Evolutionary conservation across 139 green algal species (phyloP).

Genomic region (Chlorella sorokiniana): DNA sequence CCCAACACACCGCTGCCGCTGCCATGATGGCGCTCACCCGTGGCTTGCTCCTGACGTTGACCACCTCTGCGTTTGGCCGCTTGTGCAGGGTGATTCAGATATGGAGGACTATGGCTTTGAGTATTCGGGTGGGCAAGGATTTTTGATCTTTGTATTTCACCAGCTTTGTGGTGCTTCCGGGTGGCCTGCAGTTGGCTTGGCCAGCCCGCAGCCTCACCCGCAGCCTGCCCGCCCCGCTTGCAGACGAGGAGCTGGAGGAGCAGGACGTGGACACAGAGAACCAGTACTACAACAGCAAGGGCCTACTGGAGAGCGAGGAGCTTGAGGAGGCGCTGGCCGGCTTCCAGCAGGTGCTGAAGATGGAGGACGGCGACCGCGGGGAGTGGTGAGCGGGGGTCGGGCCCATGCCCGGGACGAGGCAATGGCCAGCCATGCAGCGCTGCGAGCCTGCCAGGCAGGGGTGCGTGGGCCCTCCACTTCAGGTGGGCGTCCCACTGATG

Average conservation of each 20-base stretch:
- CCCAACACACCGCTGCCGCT: neutral
- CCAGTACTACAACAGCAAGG: constrained; percentile 99
- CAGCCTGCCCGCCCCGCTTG: too few relatives aligned
- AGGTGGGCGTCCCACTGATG: too few relatives aligned
- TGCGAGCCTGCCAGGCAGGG: too few relatives aligned
- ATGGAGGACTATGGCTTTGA: constrained; percentile 95
- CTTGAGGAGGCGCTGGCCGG: constrained; percentile 79
- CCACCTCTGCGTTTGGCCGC: neutral
- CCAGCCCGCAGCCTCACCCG: too few relatives aligned
- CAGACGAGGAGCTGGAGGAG: constrained; percentile 93
- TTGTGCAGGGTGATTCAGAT: constrained; percentile 34
- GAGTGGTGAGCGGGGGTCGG: constrained; percentile 97
- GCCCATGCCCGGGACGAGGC: too few relatives aligned
- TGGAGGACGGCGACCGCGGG: constrained; percentile 91
- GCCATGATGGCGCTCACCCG: neutral
- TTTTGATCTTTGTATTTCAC: neutral
- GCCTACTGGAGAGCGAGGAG: constrained; percentile 81
- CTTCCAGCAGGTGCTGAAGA: constrained; percentile 91
- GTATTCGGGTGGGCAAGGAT: constrained; percentile 68
- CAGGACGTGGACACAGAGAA: constrained; percentile 99
- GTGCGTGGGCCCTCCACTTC: too few relatives aligned
- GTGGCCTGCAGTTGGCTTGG: neutral
- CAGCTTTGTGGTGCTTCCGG: neutral
- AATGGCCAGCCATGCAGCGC: too few relatives aligned
- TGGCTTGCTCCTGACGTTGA: neutral